Percentiles rank a stretch among this genome's conserved stretches.
phyloP scores from a whole-genome alignment of 371 early-diverging fungal genomes.

The Capillidium rhysosporum region DNA sequence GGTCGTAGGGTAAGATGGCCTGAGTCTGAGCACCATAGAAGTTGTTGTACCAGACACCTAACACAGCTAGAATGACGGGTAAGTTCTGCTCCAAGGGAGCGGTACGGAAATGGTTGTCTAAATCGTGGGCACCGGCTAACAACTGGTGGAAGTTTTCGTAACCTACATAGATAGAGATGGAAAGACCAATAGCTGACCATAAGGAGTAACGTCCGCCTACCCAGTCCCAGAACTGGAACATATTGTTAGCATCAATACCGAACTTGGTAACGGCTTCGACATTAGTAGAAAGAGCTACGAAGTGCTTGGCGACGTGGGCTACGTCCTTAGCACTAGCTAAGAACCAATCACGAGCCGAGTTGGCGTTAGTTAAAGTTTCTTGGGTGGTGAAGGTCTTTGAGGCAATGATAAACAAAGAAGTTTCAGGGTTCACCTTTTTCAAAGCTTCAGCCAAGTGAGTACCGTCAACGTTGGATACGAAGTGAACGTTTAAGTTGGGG shows the following conservation, averaged over 20 bases:
- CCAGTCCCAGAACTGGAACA: constrained; percentile 99
- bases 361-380: constrained; percentile 97
- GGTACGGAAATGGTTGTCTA: constrained; percentile 89
- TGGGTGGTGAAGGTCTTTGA: constrained; percentile 99
- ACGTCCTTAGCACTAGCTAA: constrained; percentile 60
- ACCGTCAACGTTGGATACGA: constrained; percentile 97
- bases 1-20: constrained; percentile 96
- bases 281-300: constrained; percentile 97
- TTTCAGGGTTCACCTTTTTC: constrained; percentile 71
- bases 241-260: constrained; percentile 82
- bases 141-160: constrained; percentile 88
- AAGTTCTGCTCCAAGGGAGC: constrained; percentile 77
- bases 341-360: constrained; percentile 89
- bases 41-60: constrained; percentile 99
- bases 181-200: constrained; percentile 96
- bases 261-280: constrained; percentile 68
- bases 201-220: constrained; percentile 99
- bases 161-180: constrained; percentile 89
- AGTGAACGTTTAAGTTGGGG: constrained; percentile 63
- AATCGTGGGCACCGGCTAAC: constrained; percentile 82
- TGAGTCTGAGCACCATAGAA: constrained; percentile 87
- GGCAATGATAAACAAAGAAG: constrained; percentile 92
- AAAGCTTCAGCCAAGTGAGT: constrained; percentile 86
- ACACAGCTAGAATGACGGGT: constrained; percentile 76
- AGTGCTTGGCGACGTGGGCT: constrained; percentile 92